phyloP scores from a whole-genome alignment of 306 rosid genomes.

The Lupinus albus region DNA sequence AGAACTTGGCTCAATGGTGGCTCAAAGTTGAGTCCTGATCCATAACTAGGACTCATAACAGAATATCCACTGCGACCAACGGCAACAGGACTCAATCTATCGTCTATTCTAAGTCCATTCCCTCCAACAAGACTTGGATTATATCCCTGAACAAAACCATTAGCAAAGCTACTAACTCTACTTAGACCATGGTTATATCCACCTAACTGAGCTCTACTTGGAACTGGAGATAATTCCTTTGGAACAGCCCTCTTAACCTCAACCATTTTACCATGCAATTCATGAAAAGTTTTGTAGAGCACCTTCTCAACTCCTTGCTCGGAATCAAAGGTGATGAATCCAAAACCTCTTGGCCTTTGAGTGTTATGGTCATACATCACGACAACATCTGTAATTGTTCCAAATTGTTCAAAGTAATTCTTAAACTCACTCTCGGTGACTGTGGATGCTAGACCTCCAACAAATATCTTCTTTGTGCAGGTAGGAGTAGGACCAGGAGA shows the following conservation, averaged over 20 bases:
- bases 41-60: slow-evolving; percentile 53
- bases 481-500: slow-evolving; percentile 54
- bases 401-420: slow-evolving; percentile 62
- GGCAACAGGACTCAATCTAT: slow-evolving; percentile 51
- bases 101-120: slow-evolving; percentile 50
- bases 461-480: slow-evolving; percentile 61
- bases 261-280: slow-evolving; percentile 59
- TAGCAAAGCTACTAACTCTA: slow-evolving; percentile 52
- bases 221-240: slow-evolving; percentile 53
- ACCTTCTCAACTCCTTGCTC: slow-evolving; percentile 63
- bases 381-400: slow-evolving; percentile 62
- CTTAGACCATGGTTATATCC: slow-evolving; percentile 49
- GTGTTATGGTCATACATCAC: slow-evolving; percentile 68
- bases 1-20: slow-evolving; percentile 46
- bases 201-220: slow-evolving; percentile 57
- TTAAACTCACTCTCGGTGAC: slow-evolving; percentile 58
- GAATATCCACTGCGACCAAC: slow-evolving; percentile 54
- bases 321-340: slow-evolving; percentile 60
- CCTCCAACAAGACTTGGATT: slow-evolving; percentile 52
- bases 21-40: slow-evolving; percentile 53
- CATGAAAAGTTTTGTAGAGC: slow-evolving; percentile 58
- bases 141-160: slow-evolving; percentile 56
- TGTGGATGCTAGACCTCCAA: slow-evolving; percentile 60
- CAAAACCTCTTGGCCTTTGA: slow-evolving; percentile 61
- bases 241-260: slow-evolving; percentile 70